Evolutionary conservation across 208 protist species (phyloP).

Genomic region (Leptomonas pyrrhocoris): DNA sequence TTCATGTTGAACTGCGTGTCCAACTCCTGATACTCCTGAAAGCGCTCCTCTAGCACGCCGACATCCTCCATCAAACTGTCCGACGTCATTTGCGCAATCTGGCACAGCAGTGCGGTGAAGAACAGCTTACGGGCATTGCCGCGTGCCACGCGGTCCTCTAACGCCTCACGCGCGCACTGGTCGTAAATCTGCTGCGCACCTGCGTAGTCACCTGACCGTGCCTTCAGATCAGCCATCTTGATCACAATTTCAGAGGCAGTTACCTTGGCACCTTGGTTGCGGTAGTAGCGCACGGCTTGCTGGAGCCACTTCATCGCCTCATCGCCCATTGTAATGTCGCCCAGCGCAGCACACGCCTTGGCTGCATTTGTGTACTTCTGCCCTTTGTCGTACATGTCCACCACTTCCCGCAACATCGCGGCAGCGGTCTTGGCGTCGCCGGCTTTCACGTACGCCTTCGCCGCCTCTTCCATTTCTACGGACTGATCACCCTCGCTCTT

Average conservation of each 20-base stretch:
- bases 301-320: constrained; percentile 76
- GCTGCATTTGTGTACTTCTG: constrained; percentile 71
- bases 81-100: constrained; percentile 71
- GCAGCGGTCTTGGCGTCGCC: constrained; percentile 44
- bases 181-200: constrained; percentile 74
- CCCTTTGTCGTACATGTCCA: constrained; percentile 67
- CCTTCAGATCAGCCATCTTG: constrained; percentile 82
- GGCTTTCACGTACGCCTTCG: constrained; percentile 57
- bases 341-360: constrained; percentile 67
- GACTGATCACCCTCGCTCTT: constrained; percentile 69
- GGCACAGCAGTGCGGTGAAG: constrained; percentile 78
- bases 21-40: constrained; percentile 82
- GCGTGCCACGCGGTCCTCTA: constrained; percentile 78
- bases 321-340: constrained; percentile 59
- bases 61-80: constrained; percentile 66
- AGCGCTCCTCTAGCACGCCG: constrained; percentile 72
- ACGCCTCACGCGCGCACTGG: constrained; percentile 62
- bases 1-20: constrained; percentile 87
- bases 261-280: constrained; percentile 68
- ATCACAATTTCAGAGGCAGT: constrained; percentile 66
- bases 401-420: constrained; percentile 40
- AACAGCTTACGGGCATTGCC: constrained; percentile 78
- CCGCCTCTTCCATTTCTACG: constrained; percentile 76
- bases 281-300: constrained; percentile 68
- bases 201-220: constrained; percentile 64